Conservation (phyloP, 768 basidiomycete species). For the Chalciporus pseudorubinellus region DNA sequence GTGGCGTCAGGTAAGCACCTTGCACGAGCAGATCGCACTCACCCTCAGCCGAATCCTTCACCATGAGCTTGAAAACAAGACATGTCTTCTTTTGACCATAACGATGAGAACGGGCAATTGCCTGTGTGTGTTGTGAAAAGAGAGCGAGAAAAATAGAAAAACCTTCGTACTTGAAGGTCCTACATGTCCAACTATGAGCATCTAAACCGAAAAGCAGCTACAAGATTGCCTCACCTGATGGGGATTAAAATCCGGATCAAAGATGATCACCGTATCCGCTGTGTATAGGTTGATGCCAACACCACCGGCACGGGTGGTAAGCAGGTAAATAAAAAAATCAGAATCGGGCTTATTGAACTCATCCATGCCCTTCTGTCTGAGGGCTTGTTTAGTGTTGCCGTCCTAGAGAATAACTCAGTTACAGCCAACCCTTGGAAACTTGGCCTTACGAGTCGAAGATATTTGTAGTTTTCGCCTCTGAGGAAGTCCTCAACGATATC, state of each 20-base stretch:
- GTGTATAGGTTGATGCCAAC: conserved; percentile 90
- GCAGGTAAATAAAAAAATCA: conserved; percentile 85
- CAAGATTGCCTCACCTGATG: conserved; percentile 61
- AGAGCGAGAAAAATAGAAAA: not conserved
- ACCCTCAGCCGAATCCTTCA: conserved; percentile 93
- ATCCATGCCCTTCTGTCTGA: conserved; percentile 95
- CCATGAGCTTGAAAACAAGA: conserved; percentile 94
- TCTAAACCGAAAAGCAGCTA: conserved; percentile 2
- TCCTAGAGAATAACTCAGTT: conserved; percentile 50
- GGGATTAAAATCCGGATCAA: conserved; percentile 98
- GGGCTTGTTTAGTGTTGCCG: conserved; percentile 79
- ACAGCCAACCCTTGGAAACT: conserved; percentile 1
- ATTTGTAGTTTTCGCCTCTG: conserved; percentile 74
- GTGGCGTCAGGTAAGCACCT: conserved; percentile 4
- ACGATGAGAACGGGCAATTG: conserved; percentile 91
- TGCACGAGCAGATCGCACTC: conserved; percentile 5
- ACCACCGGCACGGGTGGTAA: conserved; percentile 92
- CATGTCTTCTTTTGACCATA: conserved; percentile 95
- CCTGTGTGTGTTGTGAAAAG: conserved; percentile 45
- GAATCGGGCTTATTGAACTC: conserved; percentile 87
- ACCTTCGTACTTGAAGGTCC: conserved; percentile 79
- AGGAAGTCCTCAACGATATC: conserved; percentile 90
- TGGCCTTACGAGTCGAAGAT: conserved; percentile 64
- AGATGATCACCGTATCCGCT: conserved; percentile 91
- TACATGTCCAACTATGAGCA: conserved; percentile 28